Conservation (phyloP, 306 rosid genomes). For the Rosa multiflora region DNA sequence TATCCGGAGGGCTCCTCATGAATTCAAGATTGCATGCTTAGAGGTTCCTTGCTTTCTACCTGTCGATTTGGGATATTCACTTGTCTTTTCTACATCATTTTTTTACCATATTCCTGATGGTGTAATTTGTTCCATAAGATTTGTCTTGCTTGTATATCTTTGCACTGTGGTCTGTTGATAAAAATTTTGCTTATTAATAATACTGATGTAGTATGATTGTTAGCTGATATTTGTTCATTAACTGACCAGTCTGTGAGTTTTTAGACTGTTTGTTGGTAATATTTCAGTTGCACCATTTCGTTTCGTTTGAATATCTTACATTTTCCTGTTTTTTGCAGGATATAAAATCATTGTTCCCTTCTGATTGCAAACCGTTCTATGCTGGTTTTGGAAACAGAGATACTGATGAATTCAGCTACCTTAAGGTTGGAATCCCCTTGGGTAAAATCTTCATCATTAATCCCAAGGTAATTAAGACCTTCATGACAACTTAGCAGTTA, state of each 20-base stretch:
- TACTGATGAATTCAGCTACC: slow-evolving; percentile 94
- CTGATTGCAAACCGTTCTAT: slow-evolving; percentile 90
- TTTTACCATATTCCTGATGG: not conserved
- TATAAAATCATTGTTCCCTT: slow-evolving; percentile 78
- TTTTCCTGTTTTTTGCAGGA: slow-evolving; percentile 40
- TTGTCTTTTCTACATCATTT: slow-evolving; percentile 12
- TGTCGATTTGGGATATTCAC: slow-evolving; percentile 14
- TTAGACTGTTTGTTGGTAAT: not conserved
- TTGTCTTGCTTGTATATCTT: not conserved
- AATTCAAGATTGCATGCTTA: slow-evolving; percentile 91
- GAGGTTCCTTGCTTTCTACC: slow-evolving; percentile 59
- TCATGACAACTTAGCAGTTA: not conserved
- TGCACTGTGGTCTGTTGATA: not conserved
- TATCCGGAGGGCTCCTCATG: slow-evolving; percentile 95
- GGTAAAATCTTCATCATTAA: slow-evolving; percentile 95
- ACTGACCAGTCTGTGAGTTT: not conserved
- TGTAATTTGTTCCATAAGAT: not conserved
- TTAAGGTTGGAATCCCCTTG: slow-evolving; percentile 83
- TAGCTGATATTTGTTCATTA: slow-evolving; percentile 1
- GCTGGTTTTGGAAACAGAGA: slow-evolving; percentile 99
- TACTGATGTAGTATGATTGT: not conserved
- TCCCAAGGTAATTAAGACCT: slow-evolving; percentile 70
- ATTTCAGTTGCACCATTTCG: not conserved
- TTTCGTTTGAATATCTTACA: not conserved
- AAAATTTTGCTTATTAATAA: not conserved